Evolutionary conservation across 169 alveolate genomes (phyloP), one percentile per base, ranked within the genome.

Genomic region (Miamiensis avidus): DNA sequence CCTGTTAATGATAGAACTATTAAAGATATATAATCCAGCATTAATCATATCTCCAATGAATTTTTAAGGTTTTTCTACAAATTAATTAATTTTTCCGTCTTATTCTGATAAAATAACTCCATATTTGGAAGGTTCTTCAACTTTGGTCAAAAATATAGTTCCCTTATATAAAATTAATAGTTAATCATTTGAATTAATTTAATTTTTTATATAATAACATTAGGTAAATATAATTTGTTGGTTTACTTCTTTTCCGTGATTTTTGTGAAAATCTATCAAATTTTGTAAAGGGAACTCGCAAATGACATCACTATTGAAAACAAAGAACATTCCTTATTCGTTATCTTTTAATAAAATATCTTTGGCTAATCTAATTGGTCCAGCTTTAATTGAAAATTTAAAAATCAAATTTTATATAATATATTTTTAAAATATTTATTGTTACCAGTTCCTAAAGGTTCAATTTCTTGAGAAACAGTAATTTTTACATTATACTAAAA

Each of bases 51-150:
- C 95, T 49, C 98, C 97, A 6, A 97, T 95, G 86, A 93, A 97
- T 84, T 95, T 93, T 86, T 87, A 78, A 25, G 99, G 99, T 90
- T 98, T 98, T 94, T 98, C 99, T 28, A 97, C 97, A 89, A 98
- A 98, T 29, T 91, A 89, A 30, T 91, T 85, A 31, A 98, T 97
- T 91, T 92, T 91, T 16, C 97, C 95, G 25, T 91, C 92, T 33
- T 94, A 98, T 83, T 98, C 98, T 79, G 96, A 95, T 6, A 98
- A 91, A n/a, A 98, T 97, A 0, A 98, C 99, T 26, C 99, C 99
- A 88, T 95, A 99, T 89, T 96, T 97, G 0, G 99, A 94, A 31
- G 99, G 99, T 86, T 99, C 99, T 83, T 96, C 96, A 11, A 98
- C 99, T 87, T 96, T 94, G 31, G 98, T 98, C 72, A 97, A 94